These are phyloP conservation scores for Castanospermum australe DNA, from an alignment of 306 rosid genomes.

Conservation along the genomic window DNA sequence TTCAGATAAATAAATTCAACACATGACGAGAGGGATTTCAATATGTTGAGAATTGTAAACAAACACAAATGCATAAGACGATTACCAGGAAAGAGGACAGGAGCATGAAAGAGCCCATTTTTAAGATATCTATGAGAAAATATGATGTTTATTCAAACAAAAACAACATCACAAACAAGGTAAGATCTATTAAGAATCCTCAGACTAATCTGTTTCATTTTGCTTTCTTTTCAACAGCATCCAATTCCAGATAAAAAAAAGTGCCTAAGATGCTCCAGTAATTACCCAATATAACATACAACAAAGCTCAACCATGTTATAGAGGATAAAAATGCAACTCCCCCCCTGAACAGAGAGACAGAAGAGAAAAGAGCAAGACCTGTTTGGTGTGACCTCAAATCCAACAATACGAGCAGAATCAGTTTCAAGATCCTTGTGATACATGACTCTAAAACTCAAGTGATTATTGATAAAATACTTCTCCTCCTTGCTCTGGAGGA, in stretches of 20 bases:
- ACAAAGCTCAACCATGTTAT: neutral
- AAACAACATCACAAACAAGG: neutral
- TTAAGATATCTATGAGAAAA: neutral
- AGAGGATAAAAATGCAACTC: neutral
- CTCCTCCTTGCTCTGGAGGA: constrained; percentile 88
- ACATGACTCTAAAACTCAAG: constrained; percentile 98
- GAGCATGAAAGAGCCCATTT: constrained; percentile 9
- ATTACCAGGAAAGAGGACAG: neutral
- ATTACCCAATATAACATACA: neutral
- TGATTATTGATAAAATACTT: constrained; percentile 94
- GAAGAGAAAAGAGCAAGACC: constrained; percentile 45
- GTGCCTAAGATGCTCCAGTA: neutral
- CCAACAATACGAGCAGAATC: constrained; percentile 96
- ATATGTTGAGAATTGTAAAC: neutral
- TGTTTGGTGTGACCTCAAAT: constrained; percentile 95
- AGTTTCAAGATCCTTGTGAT: constrained; percentile 88
- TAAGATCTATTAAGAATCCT: neutral
- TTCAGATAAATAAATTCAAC: neutral
- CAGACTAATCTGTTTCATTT: constrained; percentile 8
- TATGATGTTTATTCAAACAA: constrained; percentile 10
- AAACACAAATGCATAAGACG: neutral
- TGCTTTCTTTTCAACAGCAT: neutral
- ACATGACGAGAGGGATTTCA: neutral
- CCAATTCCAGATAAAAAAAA: constrained; percentile 19
- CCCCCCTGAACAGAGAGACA: neutral